phyloP scores from a whole-genome alignment of 2,329 filamentous ascomycete species.

The Talaromyces marneffei region DNA sequence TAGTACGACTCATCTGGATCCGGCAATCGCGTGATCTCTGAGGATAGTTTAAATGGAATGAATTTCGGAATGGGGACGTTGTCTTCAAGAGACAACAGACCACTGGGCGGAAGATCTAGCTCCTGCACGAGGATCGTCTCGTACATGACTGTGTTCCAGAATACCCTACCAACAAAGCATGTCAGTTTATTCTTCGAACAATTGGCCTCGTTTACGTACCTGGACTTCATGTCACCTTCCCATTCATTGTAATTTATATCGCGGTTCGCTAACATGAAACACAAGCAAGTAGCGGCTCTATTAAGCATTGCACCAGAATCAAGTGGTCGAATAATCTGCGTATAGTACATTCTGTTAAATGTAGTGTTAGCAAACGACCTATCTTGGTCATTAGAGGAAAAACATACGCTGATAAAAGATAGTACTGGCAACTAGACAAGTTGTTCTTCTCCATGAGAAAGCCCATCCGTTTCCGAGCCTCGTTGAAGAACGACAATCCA shows the following conservation, averaged over 20 bases:
- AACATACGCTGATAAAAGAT: conserved; percentile 44
- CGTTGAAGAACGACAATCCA: conserved; percentile 51
- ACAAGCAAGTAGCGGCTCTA: conserved; percentile 47
- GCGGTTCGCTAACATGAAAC: conserved; percentile 43
- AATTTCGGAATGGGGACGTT: conserved; percentile 51
- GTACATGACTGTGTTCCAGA: conserved; percentile 53
- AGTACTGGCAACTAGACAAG: conserved; percentile 49
- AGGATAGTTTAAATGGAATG: conserved; percentile 39
- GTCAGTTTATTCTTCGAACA: neutral
- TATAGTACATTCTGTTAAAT: conserved; percentile 42
- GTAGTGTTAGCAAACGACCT: neutral
- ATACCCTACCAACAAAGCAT: conserved; percentile 32
- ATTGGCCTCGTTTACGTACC: neutral
- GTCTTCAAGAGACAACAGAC: conserved; percentile 47
- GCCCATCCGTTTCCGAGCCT: conserved; percentile 48
- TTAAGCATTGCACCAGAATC: conserved; percentile 52
- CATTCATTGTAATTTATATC: conserved; percentile 45
- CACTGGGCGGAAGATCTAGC: conserved; percentile 47
- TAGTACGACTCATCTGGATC: conserved; percentile 50
- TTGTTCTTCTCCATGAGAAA: conserved; percentile 49
- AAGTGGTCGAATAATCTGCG: conserved; percentile 48
- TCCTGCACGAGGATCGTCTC: conserved; percentile 53
- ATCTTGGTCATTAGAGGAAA: neutral
- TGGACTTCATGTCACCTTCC: conserved; percentile 52
- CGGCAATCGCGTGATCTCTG: conserved; percentile 25